Conservation (phyloP, 495 filamentous ascomycete species). For the Penicillium canariense region DNA sequence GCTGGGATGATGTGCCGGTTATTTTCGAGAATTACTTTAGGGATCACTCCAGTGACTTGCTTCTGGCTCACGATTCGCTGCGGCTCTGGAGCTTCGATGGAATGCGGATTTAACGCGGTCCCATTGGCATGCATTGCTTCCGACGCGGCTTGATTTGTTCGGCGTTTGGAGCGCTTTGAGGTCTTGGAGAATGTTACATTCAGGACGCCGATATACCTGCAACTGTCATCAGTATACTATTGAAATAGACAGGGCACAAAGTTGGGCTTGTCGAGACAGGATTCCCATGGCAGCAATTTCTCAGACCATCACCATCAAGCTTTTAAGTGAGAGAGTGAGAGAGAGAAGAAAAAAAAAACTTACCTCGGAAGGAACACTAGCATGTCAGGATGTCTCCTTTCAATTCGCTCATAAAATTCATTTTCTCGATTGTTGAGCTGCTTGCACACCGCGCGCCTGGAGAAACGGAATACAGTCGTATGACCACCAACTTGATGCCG, state of each 20-base stretch:
- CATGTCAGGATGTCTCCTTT: constrained; percentile 83
- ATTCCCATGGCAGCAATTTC: too few species aligned
- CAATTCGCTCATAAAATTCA: constrained; percentile 96
- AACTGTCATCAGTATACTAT: constrained; percentile 29
- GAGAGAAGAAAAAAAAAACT: constrained; percentile 25
- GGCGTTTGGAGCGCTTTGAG: constrained; percentile 59
- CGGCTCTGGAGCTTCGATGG: constrained; percentile 34
- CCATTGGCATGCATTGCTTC: constrained; percentile 22
- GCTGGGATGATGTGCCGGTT: constrained; percentile 94
- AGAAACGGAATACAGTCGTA: constrained; percentile 94
- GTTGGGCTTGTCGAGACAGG: too few species aligned
- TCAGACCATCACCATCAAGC: too few species aligned
- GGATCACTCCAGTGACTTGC: constrained; percentile 60
- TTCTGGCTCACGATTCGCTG: constrained; percentile 80
- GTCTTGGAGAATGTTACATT: constrained; percentile 96
- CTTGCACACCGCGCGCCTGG: constrained; percentile 91
- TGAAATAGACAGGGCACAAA: too few species aligned
- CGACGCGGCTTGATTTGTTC: constrained; percentile 21
- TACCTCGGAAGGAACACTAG: constrained; percentile 90
- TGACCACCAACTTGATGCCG: constrained; percentile 97
- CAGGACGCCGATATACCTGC: constrained; percentile 90
- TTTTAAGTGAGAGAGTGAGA: background rate
- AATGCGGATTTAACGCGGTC: constrained; percentile 16
- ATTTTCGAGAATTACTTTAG: constrained; percentile 91
- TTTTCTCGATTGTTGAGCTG: constrained; percentile 96